Evolutionary conservation across 2,329 filamentous ascomycete species (phyloP).

Genomic region (Penicillium oxalicum): DNA sequence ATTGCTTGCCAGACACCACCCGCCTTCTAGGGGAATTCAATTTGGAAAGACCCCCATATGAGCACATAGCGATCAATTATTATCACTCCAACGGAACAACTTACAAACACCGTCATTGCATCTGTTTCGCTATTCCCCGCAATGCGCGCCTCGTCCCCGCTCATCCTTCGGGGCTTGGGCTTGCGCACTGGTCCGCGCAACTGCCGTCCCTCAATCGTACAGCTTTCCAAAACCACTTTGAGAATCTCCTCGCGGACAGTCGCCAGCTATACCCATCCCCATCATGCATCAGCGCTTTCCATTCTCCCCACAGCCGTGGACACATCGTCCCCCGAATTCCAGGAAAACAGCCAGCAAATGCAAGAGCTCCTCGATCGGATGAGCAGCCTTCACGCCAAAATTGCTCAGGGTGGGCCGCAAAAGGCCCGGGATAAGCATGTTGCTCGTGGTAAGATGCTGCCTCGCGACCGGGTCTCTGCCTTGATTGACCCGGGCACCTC

Average conservation of each 20-base stretch:
- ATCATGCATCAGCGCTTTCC: conserved; percentile 79
- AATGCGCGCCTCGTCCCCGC: conserved; percentile 36
- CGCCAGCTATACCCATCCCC: conserved; percentile 71
- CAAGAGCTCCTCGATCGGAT: conserved; percentile 63
- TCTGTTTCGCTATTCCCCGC: conserved; percentile 18
- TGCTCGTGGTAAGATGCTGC: conserved; percentile 86
- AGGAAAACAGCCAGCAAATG: conserved; percentile 76
- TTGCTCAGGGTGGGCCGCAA: conserved; percentile 68
- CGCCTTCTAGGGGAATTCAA: neutral
- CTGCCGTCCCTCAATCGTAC: conserved; percentile 4
- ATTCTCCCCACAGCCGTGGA: conserved; percentile 72
- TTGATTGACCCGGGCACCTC: conserved; percentile 83
- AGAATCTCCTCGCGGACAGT: conserved; percentile 39
- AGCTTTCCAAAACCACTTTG: neutral
- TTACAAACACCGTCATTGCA: too few relatives aligned
- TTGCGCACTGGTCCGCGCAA: conserved; percentile 19
- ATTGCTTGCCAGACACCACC: too few relatives aligned
- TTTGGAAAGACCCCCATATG: neutral
- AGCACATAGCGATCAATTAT: neutral
- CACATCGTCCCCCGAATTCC: conserved; percentile 68
- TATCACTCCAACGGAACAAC: conserved; percentile 1
- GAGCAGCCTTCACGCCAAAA: conserved; percentile 62
- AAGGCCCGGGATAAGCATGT: conserved; percentile 86
- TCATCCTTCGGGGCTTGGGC: conserved; percentile 35
- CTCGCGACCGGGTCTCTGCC: conserved; percentile 78